Percentiles rank a stretch among this genome's conserved stretches.
These are phyloP conservation scores for Cystobasidium slooffiae DNA, from an alignment of 1,284 basidiomycete genomes.

Conservation along the genomic window DNA sequence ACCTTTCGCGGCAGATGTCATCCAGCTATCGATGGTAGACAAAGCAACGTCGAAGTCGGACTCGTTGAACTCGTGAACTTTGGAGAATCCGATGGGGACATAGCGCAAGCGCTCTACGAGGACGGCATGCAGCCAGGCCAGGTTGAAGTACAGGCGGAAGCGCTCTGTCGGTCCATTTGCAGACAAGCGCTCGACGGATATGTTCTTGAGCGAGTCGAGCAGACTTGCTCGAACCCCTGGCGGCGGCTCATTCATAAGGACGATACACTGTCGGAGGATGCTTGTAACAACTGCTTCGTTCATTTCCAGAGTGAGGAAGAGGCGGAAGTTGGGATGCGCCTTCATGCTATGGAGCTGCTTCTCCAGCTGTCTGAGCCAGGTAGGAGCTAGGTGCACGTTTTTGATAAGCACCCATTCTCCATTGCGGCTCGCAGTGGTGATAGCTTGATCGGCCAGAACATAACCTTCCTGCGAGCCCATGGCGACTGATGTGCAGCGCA, in stretches of 20 bases:
- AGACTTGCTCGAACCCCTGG: conserved; percentile 94
- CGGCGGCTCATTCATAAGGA: conserved; percentile 96
- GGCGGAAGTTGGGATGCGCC: conserved; percentile 78
- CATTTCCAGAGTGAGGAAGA: conserved; percentile 96
- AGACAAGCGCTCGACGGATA: conserved; percentile 69
- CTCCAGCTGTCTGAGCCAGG: conserved; percentile 91
- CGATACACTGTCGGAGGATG: conserved; percentile 88
- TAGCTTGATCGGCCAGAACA: conserved; percentile 88
- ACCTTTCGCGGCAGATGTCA: conserved; percentile 77
- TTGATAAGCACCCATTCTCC: conserved; percentile 94
- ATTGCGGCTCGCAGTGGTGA: conserved; percentile 82
- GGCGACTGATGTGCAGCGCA: conserved; percentile 81
- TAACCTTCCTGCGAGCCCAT: conserved; percentile 99
- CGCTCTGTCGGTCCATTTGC: conserved; percentile 85
- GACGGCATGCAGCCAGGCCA: conserved; percentile 98
- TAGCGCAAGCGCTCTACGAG: conserved; percentile 94
- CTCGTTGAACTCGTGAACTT: conserved; percentile 96
- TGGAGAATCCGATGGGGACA: conserved; percentile 92
- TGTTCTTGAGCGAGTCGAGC: conserved; percentile 81
- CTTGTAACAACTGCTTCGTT: conserved; percentile 91
- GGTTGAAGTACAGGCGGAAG: conserved; percentile 76
- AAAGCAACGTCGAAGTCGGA: conserved; percentile 94
- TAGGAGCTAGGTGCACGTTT: conserved; percentile 88
- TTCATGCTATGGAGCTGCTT: conserved; percentile 93
- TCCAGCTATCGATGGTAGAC: conserved; percentile 87